These are phyloP conservation scores for Bauhinia variegata DNA, from an alignment of 306 rosid species.

Conservation along the genomic window DNA sequence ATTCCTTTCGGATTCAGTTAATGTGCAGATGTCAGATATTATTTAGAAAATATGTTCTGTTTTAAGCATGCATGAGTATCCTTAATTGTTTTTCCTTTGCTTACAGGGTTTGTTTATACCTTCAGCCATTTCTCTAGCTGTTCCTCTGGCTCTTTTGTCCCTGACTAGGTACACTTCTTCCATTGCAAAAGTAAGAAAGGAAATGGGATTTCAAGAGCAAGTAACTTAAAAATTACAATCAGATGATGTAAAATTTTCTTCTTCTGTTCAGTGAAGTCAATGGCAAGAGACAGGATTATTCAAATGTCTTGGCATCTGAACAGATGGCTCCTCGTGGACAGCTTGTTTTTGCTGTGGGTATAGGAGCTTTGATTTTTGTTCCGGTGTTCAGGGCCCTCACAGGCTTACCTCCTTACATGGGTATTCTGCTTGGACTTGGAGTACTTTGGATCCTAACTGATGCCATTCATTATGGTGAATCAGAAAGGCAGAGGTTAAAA, in stretches of 20 bases:
- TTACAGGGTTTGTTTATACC: constrained; percentile 75
- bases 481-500: constrained; percentile 86
- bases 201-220: constrained; percentile 20
- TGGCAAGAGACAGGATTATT: constrained; percentile 62
- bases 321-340: constrained; percentile 94
- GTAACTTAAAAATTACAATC: not conserved
- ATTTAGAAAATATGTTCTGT: not conserved
- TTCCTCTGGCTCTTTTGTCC: constrained; percentile 86
- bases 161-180: constrained; percentile 67
- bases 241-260: constrained; percentile 27
- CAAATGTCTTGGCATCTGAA: constrained; percentile 72
- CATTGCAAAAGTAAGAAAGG: constrained; percentile 17
- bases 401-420: constrained; percentile 95
- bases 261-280: constrained; percentile 72
- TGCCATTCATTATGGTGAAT: constrained; percentile 96
- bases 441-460: constrained; percentile 96
- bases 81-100: constrained; percentile 30
- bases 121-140: constrained; percentile 73
- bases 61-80: constrained; percentile 6
- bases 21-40: not conserved
- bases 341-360: constrained; percentile 85
- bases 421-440: constrained; percentile 91
- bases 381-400: constrained; percentile 90
- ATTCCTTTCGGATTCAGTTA: constrained; percentile 8
- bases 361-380: constrained; percentile 86